Evolutionary conservation across 768 basidiomycete species (phyloP).

Genomic region (Leccinum subgranulosum): DNA sequence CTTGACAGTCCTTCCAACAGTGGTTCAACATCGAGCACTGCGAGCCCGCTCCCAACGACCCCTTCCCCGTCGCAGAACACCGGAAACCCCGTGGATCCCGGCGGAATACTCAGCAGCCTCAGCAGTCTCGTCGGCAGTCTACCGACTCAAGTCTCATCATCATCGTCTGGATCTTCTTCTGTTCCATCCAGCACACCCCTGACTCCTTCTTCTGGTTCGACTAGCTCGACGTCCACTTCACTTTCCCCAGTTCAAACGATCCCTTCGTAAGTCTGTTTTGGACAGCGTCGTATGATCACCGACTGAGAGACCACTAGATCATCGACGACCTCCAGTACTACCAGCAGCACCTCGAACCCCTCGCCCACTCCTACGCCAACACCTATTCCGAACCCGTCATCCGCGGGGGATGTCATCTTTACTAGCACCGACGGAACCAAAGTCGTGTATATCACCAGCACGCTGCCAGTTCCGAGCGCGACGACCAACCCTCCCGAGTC

Average conservation of each 20-base stretch:
- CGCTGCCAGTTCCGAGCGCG: slow-evolving; percentile 25
- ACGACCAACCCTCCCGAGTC: slow-evolving; percentile 24
- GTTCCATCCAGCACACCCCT: slow-evolving; percentile 15
- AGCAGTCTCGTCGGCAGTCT: slow-evolving; percentile 14
- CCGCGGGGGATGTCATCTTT: slow-evolving; percentile 14
- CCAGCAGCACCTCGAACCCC: slow-evolving; percentile 7
- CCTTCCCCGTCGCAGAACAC: not conserved
- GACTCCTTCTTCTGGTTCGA: slow-evolving; percentile 27
- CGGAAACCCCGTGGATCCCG: not conserved
- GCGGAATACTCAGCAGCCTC: slow-evolving; percentile 11
- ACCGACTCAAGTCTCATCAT: slow-evolving; percentile 2
- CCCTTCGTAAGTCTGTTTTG: slow-evolving; percentile 19
- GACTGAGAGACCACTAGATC: slow-evolving; percentile 5
- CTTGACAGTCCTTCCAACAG: slow-evolving; percentile 7
- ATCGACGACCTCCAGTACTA: slow-evolving; percentile 10
- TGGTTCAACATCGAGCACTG: slow-evolving; percentile 1
- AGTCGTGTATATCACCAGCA: slow-evolving; percentile 32
- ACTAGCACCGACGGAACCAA: slow-evolving; percentile 24
- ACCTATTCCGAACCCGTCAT: slow-evolving; percentile 17
- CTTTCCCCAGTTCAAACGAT: slow-evolving; percentile 1
- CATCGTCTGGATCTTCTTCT: slow-evolving; percentile 20
- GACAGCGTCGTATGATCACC: not conserved
- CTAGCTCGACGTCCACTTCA: slow-evolving; percentile 22
- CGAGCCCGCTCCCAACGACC: not conserved
- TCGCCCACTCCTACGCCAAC: slow-evolving; percentile 11